These are phyloP conservation scores for Aspergillus hancockii DNA, from an alignment of 495 filamentous ascomycete genomes.

Conservation along the genomic window DNA sequence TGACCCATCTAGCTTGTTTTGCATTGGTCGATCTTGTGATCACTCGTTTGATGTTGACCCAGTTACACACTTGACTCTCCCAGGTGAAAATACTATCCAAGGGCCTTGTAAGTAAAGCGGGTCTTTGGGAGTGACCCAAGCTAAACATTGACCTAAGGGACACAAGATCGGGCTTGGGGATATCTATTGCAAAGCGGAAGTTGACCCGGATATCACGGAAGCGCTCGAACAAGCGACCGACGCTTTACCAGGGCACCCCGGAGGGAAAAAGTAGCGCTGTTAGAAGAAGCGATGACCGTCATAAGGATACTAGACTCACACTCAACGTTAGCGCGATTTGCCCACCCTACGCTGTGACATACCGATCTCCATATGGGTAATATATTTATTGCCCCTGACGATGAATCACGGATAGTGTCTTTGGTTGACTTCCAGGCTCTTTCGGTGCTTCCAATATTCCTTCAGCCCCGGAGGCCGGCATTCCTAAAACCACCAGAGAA, in stretches of 20 bases:
- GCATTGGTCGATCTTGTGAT: conserved; percentile 28
- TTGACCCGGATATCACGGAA: conserved; percentile 19
- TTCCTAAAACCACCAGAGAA: conserved; percentile 33
- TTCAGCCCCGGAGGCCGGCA: conserved; percentile 33
- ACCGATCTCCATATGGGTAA: conserved; percentile 43
- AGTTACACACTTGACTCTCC: not conserved
- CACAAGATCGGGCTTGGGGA: conserved; percentile 19
- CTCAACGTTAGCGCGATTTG: conserved; percentile 13
- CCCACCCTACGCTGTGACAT: conserved; percentile 37
- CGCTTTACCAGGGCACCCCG: too few relatives aligned
- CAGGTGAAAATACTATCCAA: conserved; percentile 9
- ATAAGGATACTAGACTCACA: conserved; percentile 25
- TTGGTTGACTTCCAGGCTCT: conserved; percentile 36
- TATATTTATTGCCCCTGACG: conserved; percentile 30
- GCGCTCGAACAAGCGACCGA: not conserved
- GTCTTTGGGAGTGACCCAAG: not conserved
- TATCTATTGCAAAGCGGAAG: conserved; percentile 26
- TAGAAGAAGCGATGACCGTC: conserved; percentile 21
- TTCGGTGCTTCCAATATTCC: conserved; percentile 27
- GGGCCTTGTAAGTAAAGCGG: conserved; percentile 34
- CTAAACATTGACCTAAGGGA: conserved; percentile 21
- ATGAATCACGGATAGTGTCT: conserved; percentile 27
- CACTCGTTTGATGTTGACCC: conserved; percentile 19
- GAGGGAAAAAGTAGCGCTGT: too few relatives aligned
- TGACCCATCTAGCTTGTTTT: conserved; percentile 23